Conservation (phyloP, 495 filamentous ascomycete genomes). For the Penicillium lagena region DNA sequence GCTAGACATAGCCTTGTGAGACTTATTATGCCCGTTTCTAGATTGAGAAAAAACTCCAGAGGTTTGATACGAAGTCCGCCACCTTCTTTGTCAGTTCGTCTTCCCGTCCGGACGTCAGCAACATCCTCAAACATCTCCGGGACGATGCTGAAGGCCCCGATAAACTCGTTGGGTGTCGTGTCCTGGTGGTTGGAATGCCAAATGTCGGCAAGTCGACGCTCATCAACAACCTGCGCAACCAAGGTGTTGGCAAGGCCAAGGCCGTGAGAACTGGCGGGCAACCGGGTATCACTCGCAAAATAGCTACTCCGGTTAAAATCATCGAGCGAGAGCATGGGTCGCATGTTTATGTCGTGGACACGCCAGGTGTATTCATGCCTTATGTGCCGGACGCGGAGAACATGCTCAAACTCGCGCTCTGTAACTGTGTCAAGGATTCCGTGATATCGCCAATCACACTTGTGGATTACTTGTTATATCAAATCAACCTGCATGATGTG, state of each 20-base stretch:
- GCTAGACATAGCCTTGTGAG: neutral
- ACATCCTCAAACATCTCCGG: conserved; percentile 53
- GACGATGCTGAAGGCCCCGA: conserved; percentile 35
- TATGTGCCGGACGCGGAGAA: conserved; percentile 77
- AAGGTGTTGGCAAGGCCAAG: conserved; percentile 65
- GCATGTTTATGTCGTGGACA: conserved; percentile 63
- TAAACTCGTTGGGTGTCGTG: conserved; percentile 62
- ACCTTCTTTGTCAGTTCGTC: conserved; percentile 60
- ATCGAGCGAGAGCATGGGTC: conserved; percentile 45
- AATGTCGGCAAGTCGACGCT: conserved; percentile 90
- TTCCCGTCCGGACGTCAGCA: conserved; percentile 39
- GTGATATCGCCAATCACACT: conserved; percentile 68
- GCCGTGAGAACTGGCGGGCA: conserved; percentile 77
- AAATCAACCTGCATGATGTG: conserved; percentile 60
- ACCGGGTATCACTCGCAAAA: conserved; percentile 84
- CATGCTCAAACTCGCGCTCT: conserved; percentile 89
- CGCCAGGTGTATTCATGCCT: conserved; percentile 86
- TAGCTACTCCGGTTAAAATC: conserved; percentile 78
- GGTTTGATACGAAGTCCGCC: conserved; percentile 50
- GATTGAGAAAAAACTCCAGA: conserved; percentile 43
- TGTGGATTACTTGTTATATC: conserved; percentile 85
- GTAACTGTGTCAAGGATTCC: conserved; percentile 85
- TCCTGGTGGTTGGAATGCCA: conserved; percentile 93
- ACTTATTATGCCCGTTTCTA: conserved; percentile 8
- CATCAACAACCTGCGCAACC: conserved; percentile 73